Evolutionary conservation across 306 rosid genomes (phyloP).

Genomic region (Acacia acuminata): DNA sequence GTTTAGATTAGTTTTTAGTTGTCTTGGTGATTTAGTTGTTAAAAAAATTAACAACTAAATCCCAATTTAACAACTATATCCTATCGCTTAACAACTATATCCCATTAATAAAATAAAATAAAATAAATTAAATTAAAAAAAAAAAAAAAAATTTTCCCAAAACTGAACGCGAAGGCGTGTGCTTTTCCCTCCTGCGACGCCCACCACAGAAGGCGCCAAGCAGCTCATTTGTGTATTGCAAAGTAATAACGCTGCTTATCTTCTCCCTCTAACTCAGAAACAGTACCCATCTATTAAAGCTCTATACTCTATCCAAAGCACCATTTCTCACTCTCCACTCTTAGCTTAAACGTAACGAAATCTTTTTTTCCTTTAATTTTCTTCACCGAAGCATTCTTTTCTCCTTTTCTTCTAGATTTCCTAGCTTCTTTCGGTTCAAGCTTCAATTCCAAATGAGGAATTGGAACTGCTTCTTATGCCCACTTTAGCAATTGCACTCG

Average conservation of each 20-base stretch:
- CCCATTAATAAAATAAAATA: too few species aligned
- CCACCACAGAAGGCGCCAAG: slow-evolving; percentile 15
- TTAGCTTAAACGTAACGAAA: not conserved
- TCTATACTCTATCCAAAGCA: slow-evolving; percentile 22
- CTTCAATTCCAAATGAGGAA: slow-evolving; percentile 38
- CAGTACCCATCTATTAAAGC: not conserved
- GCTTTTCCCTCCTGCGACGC: not conserved
- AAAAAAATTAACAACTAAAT: too few species aligned
- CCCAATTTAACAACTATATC: too few species aligned
- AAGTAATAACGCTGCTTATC: not conserved
- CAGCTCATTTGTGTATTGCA: not conserved
- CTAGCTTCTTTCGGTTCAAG: slow-evolving; percentile 21
- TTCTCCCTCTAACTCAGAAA: not conserved
- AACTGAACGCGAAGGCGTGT: not conserved
- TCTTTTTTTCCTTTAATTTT: not conserved
- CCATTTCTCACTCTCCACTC: not conserved
- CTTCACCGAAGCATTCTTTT: not conserved
- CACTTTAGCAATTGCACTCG: slow-evolving; percentile 26
- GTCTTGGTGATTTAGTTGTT: too few species aligned
- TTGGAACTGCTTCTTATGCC: slow-evolving; percentile 27
- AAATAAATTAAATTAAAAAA: too few species aligned
- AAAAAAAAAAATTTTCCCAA: too few species aligned
- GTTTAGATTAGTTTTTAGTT: too few species aligned
- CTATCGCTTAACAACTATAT: too few species aligned
- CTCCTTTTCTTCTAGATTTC: not conserved